Conservation (phyloP, 2,329 filamentous ascomycete genomes). For the Penicillium thymicola region DNA sequence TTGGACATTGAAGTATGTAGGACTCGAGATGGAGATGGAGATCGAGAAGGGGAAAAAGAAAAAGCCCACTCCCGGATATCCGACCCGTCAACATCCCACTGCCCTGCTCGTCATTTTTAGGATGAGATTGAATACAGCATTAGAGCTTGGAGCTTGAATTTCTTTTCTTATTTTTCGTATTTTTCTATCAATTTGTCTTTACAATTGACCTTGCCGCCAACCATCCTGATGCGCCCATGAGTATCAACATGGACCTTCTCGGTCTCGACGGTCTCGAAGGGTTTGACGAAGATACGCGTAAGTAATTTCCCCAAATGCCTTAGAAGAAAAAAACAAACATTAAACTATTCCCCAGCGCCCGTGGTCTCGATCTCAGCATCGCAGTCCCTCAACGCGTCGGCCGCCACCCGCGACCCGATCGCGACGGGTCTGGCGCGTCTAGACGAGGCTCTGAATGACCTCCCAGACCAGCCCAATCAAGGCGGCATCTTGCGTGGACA, state of each 20-base stretch:
- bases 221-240: slow-evolving; percentile 18
- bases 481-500: slow-evolving; percentile 69
- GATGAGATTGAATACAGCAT: neutral
- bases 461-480: slow-evolving; percentile 4
- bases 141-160: neutral
- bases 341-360: slow-evolving; percentile 22
- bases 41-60: neutral
- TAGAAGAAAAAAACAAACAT: neutral
- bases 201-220: slow-evolving; percentile 2
- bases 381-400: slow-evolving; percentile 34
- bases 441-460: slow-evolving; percentile 37
- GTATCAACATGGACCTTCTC: slow-evolving; percentile 30
- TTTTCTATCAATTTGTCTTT: neutral
- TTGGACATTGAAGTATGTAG: neutral
- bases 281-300: slow-evolving; percentile 27
- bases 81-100: neutral
- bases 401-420: slow-evolving; percentile 20
- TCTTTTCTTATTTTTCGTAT: neutral
- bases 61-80: neutral
- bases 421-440: slow-evolving; percentile 49
- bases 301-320: slow-evolving; percentile 4
- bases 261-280: slow-evolving; percentile 23
- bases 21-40: neutral
- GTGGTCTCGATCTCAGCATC: slow-evolving; percentile 37
- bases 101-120: neutral